Evolutionary conservation across 345 rosid species (phyloP).

Genomic region (Eucalyptus urophylla): DNA sequence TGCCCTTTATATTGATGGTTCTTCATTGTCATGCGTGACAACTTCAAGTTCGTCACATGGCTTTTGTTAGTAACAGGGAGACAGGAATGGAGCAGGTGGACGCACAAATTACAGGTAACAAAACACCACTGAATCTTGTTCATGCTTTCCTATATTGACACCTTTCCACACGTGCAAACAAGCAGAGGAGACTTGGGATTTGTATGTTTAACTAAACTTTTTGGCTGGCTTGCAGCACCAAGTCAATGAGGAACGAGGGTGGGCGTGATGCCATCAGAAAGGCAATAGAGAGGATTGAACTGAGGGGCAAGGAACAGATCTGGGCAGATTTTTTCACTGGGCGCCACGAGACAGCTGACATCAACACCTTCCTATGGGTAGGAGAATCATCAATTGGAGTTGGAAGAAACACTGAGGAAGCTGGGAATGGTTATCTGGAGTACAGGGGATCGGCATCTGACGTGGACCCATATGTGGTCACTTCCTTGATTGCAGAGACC

Average conservation of each 20-base stretch:
- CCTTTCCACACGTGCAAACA: fast-evolving
- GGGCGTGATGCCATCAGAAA: slow-evolving; percentile 61
- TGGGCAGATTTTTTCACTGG: slow-evolving; percentile 86
- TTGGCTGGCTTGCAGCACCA: slow-evolving; percentile 28
- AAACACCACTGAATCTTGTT: background rate
- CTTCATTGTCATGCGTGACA: fast-evolving
- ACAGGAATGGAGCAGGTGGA: slow-evolving; percentile 90
- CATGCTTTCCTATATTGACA: background rate
- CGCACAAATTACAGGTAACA: slow-evolving; percentile 73
- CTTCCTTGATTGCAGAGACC: too few relatives aligned
- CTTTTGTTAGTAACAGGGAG: slow-evolving; percentile 13
- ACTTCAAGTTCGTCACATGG: too few relatives aligned
- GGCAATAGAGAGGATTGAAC: slow-evolving; percentile 61
- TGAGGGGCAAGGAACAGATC: slow-evolving; percentile 73
- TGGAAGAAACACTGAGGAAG: too few relatives aligned
- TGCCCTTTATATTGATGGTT: background rate
- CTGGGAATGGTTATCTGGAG: too few relatives aligned
- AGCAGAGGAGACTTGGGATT: fast-evolving
- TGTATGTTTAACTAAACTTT: background rate
- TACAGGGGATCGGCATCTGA: too few relatives aligned
- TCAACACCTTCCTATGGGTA: slow-evolving; percentile 71
- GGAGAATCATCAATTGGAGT: background rate
- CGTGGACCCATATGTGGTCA: too few relatives aligned
- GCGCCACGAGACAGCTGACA: slow-evolving; percentile 71
- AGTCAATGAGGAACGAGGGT: slow-evolving; percentile 67